Percentiles rank a stretch among this genome's conserved stretches.
Evolutionary conservation across 768 basidiomycete species (phyloP).

Genomic region (Roridomyces roridus): DNA sequence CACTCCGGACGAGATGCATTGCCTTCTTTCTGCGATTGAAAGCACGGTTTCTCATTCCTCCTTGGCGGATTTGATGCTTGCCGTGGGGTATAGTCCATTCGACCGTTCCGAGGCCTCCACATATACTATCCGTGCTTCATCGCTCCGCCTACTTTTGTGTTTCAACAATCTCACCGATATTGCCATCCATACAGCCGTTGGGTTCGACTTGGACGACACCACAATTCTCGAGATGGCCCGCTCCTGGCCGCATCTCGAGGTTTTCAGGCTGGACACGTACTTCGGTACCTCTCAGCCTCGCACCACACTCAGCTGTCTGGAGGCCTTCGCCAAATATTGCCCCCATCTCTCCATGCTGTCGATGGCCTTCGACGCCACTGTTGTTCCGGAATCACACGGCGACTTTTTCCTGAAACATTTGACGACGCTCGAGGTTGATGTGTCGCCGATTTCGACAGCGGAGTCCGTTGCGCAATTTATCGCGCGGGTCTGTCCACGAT

Average conservation of each 20-base stretch:
- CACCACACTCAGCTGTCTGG: conserved; percentile 1
- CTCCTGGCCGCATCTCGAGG: neutral
- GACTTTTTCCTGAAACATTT: neutral
- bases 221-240: conserved; percentile 10
- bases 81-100: too few species aligned
- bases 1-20: too few species aligned
- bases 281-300: neutral
- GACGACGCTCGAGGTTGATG: neutral
- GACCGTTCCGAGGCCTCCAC: too few species aligned
- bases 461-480: neutral
- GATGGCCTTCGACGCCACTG: conserved; percentile 2
- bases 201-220: neutral
- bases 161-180: conserved; percentile 3
- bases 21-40: too few species aligned
- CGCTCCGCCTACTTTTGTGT: neutral
- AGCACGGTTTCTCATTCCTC: too few species aligned
- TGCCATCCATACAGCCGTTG: neutral
- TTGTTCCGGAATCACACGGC: neutral
- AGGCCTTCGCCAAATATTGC: neutral
- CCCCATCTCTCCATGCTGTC: neutral
- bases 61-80: too few species aligned
- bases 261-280: neutral
- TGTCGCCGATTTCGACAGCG: neutral
- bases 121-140: neutral
- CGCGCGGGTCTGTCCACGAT: neutral